These are phyloP conservation scores for Sclerospora graminicola DNA, from an alignment of 352 stramenopile species.

Conservation along the genomic window DNA sequence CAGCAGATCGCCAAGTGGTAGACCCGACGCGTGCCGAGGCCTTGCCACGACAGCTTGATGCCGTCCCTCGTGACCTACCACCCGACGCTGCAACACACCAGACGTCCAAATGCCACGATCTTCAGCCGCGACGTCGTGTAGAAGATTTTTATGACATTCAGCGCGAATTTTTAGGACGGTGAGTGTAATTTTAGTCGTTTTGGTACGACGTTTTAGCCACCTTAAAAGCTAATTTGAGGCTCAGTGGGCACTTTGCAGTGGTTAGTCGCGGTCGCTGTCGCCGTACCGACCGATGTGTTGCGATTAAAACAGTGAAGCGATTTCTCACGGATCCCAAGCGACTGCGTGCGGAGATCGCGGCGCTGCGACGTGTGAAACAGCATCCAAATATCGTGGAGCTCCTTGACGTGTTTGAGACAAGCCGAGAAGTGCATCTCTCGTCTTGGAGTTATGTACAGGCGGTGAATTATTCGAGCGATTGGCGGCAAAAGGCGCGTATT, in stretches of 20 bases:
- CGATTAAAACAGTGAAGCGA: constrained; percentile 79
- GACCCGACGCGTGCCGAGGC: too few species aligned
- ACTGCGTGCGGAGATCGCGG: constrained; percentile 50
- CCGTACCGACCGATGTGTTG: constrained; percentile 38
- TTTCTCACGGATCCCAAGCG: constrained; percentile 67
- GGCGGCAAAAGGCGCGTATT: constrained; percentile 72
- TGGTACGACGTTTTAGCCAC: neutral
- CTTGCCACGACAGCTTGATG: too few species aligned
- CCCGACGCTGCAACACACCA: too few species aligned
- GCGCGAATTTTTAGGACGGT: constrained; percentile 39
- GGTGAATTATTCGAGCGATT: constrained; percentile 78
- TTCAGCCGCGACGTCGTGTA: constrained; percentile 20
- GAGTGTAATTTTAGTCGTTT: neutral
- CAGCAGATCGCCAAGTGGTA: constrained; percentile 4
- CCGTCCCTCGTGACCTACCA: too few species aligned
- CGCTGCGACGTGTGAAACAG: constrained; percentile 39
- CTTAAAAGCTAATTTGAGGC: constrained; percentile 4
- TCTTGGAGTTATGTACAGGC: constrained; percentile 74
- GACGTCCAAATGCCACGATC: neutral
- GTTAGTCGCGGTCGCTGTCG: constrained; percentile 48
- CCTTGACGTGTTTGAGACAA: constrained; percentile 73
- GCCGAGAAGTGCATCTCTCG: constrained; percentile 58
- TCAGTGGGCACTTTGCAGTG: constrained; percentile 59
- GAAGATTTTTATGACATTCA: constrained; percentile 53
- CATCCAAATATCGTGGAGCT: constrained; percentile 75